Evolutionary conservation across 2,329 filamentous ascomycete species (phyloP).

Genomic region (Fusarium papillatum): DNA sequence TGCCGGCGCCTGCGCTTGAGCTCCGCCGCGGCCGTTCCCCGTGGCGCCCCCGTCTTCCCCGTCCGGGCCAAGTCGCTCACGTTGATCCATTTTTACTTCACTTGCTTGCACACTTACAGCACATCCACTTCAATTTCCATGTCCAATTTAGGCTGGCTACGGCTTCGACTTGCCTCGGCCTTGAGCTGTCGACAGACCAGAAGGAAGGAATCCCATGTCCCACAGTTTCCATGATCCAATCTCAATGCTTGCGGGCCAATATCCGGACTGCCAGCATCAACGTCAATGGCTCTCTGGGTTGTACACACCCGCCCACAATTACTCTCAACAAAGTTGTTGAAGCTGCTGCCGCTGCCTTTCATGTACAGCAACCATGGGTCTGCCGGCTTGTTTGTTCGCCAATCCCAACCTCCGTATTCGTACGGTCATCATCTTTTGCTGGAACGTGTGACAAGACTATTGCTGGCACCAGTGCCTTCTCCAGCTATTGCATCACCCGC

Average conservation of each 20-base stretch:
- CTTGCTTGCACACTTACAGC: conserved; percentile 14
- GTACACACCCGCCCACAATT: conserved; percentile 3
- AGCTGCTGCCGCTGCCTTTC: not conserved
- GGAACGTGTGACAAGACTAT: not conserved
- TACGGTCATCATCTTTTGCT: not conserved
- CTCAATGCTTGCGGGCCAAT: conserved; percentile 14
- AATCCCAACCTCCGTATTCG: not conserved
- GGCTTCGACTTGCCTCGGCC: conserved; percentile 18
- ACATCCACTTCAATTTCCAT: conserved; percentile 28
- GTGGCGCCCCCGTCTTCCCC: conserved; percentile 42
- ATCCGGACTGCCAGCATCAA: conserved; percentile 11
- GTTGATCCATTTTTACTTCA: conserved; percentile 16
- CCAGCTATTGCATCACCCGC: not conserved
- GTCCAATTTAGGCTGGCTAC: conserved; percentile 34
- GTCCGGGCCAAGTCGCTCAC: conserved; percentile 40
- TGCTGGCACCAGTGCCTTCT: not conserved
- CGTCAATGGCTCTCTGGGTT: conserved; percentile 2
- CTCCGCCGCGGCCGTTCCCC: conserved; percentile 43
- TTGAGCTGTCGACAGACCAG: conserved; percentile 4
- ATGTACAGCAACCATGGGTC: conserved; percentile 13
- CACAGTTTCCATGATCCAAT: conserved; percentile 23
- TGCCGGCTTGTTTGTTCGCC: not conserved
- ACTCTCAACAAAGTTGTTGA: not conserved
- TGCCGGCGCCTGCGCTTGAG: conserved; percentile 44
- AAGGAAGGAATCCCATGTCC: conserved; percentile 18